Percentiles rank a stretch among this genome's conserved stretches.
These are phyloP conservation scores for Aschersonia sp. DNA, from an alignment of 2,329 filamentous ascomycete genomes.

Conservation along the genomic window DNA sequence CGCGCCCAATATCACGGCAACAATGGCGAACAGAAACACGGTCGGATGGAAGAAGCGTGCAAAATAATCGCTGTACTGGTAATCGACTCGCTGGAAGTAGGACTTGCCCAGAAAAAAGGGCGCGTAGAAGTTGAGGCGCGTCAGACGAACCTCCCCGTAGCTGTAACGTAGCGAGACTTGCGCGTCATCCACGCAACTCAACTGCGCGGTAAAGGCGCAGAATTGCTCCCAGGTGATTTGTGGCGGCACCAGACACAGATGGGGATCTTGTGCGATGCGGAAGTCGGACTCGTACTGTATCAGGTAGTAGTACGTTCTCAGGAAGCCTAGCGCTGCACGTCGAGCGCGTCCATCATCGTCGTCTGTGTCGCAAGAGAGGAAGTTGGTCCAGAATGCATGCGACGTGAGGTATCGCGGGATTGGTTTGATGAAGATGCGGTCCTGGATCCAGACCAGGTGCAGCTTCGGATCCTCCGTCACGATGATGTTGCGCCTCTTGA, in stretches of 20 bases:
- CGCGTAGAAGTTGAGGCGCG: slow-evolving; percentile 16
- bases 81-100: slow-evolving; percentile 10
- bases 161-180: slow-evolving; percentile 16
- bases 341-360: slow-evolving; percentile 2
- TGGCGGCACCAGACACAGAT: slow-evolving; percentile 13
- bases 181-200: slow-evolving; percentile 11
- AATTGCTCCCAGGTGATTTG: slow-evolving; percentile 13
- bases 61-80: slow-evolving; percentile 11
- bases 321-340: slow-evolving; percentile 17
- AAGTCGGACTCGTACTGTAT: slow-evolving; percentile 21
- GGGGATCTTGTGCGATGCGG: slow-evolving; percentile 12
- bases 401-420: slow-evolving; percentile 21
- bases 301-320: slow-evolving; percentile 19
- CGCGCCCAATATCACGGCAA: slow-evolving; percentile 9
- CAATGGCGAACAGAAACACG: slow-evolving; percentile 10
- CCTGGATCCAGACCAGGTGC: slow-evolving; percentile 25
- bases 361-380: slow-evolving; percentile 1
- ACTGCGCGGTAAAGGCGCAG: slow-evolving; percentile 14
- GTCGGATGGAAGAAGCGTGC: slow-evolving; percentile 10
- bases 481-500: slow-evolving; percentile 21
- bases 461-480: slow-evolving; percentile 24
- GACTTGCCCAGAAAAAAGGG: slow-evolving; percentile 8
- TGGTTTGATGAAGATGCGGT: slow-evolving; percentile 26
- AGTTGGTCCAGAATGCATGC: slow-evolving; percentile 13
- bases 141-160: slow-evolving; percentile 23